A percentile compares a stretch with the other conserved stretches of the same genome.
Evolutionary conservation across 345 rosid genomes (phyloP).

Genomic region (Gossypium herbaceum): DNA sequence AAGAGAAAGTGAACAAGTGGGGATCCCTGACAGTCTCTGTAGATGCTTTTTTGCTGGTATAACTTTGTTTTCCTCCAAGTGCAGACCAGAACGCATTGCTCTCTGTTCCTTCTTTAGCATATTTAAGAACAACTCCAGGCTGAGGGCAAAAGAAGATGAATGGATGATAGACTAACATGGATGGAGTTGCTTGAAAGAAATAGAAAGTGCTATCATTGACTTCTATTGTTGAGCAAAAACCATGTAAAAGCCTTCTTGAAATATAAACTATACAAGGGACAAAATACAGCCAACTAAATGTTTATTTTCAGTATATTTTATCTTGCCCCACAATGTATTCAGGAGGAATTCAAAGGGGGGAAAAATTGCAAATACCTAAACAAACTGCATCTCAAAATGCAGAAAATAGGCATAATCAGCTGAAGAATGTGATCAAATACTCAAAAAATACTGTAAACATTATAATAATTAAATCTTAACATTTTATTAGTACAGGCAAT

Average conservation of each 20-base stretch:
- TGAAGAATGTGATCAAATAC: constrained; percentile 1
- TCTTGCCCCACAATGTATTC: neutral
- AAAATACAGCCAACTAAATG: neutral
- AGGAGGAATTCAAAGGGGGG: neutral
- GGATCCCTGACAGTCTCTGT: constrained; percentile 74
- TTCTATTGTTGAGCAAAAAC: neutral
- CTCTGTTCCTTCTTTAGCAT: constrained; percentile 96
- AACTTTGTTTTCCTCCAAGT: constrained; percentile 95
- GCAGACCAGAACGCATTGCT: constrained; percentile 94
- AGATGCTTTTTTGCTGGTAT: constrained; percentile 66
- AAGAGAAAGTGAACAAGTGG: constrained; percentile 69
- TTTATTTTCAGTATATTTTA: constrained; percentile 2
- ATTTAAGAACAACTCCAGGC: constrained; percentile 86
- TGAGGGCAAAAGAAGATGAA: constrained; percentile 24
- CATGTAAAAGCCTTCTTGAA: neutral
- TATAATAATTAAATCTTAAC: constrained; percentile 1
- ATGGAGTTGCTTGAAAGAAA: neutral
- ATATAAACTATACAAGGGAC: neutral
- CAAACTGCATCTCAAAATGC: neutral
- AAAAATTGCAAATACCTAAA: neutral
- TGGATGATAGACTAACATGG: constrained; percentile 9
- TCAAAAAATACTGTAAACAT: neutral
- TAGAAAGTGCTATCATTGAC: neutral
- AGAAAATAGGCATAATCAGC: neutral
- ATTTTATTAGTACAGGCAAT: neutral